These are phyloP conservation scores for Diaporthe citrichinensis DNA, from an alignment of 2,329 filamentous ascomycete genomes.

Conservation along the genomic window DNA sequence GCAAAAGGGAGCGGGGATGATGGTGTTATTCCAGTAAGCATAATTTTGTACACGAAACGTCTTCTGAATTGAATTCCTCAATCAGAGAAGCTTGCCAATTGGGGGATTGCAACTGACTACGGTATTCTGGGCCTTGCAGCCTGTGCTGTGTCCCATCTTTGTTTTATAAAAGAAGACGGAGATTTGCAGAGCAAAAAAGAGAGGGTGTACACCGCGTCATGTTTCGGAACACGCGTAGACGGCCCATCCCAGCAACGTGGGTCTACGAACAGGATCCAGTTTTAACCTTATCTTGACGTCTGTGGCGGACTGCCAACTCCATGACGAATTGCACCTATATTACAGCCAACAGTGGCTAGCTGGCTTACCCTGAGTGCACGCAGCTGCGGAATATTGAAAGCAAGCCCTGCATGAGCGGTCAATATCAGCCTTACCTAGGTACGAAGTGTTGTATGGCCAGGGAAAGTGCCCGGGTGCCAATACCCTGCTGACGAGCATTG, in stretches of 20 bases:
- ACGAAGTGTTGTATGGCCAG: not conserved
- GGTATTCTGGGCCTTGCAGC: no score
- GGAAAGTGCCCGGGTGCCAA: not conserved
- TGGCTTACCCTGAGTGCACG: not conserved
- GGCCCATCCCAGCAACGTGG: not conserved
- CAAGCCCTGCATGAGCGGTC: not conserved
- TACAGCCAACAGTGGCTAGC: not conserved
- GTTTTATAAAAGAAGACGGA: no score
- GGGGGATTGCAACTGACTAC: no score
- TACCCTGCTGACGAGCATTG: not conserved
- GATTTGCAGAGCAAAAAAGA: no score
- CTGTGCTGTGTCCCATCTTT: no score
- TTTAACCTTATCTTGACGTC: not conserved
- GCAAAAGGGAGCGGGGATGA: not conserved
- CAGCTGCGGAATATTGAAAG: not conserved
- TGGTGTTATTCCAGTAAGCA: not conserved
- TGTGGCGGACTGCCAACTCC: not conserved
- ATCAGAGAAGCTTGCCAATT: no score
- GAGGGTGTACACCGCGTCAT: not conserved
- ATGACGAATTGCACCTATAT: no score
- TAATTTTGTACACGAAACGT: not conserved
- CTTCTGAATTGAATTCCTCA: no score
- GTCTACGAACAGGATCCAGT: not conserved
- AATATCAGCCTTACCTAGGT: not conserved
- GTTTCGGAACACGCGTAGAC: not conserved